These are phyloP conservation scores for Aspergillus transmontanensis DNA, from an alignment of 2,329 filamentous ascomycete genomes.

Conservation along the genomic window DNA sequence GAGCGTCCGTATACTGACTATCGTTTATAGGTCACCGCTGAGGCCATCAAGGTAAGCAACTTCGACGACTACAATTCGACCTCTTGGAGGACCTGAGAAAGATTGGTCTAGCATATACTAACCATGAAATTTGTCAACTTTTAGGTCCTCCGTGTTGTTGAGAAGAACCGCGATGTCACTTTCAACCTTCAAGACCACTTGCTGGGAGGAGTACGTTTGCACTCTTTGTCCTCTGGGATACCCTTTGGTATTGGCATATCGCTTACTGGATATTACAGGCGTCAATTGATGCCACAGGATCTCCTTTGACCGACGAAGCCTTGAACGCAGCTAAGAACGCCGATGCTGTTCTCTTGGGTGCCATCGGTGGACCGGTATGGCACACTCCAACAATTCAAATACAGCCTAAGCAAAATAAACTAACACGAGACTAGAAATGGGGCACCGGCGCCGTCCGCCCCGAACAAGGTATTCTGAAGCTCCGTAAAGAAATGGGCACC, in stretches of 20 bases:
- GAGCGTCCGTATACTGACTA: background rate
- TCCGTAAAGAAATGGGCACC: slow-evolving; percentile 90
- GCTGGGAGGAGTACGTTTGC: slow-evolving; percentile 78
- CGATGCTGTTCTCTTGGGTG: slow-evolving; percentile 87
- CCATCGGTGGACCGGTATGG: slow-evolving; percentile 83
- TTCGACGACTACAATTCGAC: background rate
- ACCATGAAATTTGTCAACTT: background rate
- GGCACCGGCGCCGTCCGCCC: slow-evolving; percentile 84
- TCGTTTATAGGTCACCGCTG: slow-evolving; percentile 68
- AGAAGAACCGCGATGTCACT: slow-evolving; percentile 70
- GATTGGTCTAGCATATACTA: background rate
- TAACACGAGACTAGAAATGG: slow-evolving; percentile 66
- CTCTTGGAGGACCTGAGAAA: no score
- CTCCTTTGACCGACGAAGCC: slow-evolving; percentile 78
- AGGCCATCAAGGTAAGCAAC: slow-evolving; percentile 74
- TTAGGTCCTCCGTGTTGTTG: slow-evolving; percentile 77
- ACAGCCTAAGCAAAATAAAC: slow-evolving; percentile 1
- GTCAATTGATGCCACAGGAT: slow-evolving; percentile 82
- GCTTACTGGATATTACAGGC: slow-evolving; percentile 55
- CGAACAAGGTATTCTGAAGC: slow-evolving; percentile 85
- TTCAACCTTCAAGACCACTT: slow-evolving; percentile 92
- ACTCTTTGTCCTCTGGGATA: background rate
- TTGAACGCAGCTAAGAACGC: slow-evolving; percentile 80
- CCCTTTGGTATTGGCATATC: background rate
- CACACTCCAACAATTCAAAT: background rate